Evolutionary conservation across 768 basidiomycete genomes (phyloP), one percentile per base, ranked within the genome.

Genomic region (Phaeolepiota aurea): DNA sequence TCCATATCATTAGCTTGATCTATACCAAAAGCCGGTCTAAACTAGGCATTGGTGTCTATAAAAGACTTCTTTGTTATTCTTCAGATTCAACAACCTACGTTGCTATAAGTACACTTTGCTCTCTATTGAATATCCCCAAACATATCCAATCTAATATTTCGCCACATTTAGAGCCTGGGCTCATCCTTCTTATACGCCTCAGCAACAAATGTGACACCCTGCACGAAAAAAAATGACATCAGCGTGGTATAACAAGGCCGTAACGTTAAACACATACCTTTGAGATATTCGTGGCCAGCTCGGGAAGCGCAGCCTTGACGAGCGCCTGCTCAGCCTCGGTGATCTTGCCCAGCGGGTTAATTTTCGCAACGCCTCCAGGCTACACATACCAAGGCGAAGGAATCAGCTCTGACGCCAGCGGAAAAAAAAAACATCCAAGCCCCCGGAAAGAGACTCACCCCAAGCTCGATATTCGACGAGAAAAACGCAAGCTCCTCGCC

Each of bases 321-420:
- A 98, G 80, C n/a, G 53, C 63, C 52, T 78, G 60, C 72, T 99
- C 94, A 40, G 66, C 74, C 1, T 71, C 69, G 2, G 80, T 78
- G 53, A 93, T 63, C 36, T 69, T 68, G 3, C 93, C 94, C 31
- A 98, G 72, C n/a, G 82, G 61, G 50, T 74, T 62, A 55, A 99
- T 90, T 65, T 79, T 88, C 51, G 73, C 72, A 38, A 92, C 82
- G 55, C 94, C 96, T n/a, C n/a, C n/a, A n/a, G n/a, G n/a, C n/a
- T n/a, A n/a, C n/a, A n/a, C n/a, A n/a, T n/a, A n/a, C n/a, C n/a
- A n/a, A n/a, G n/a, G n/a, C n/a, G n/a, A n/a, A n/a, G n/a, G n/a
- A n/a, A n/a, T n/a, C n/a, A n/a, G n/a, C n/a, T n/a, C n/a, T n/a
- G n/a, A n/a, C n/a, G n/a, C n/a, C n/a, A n/a, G n/a, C n/a, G n/a